Evolutionary conservation across 2,329 filamentous ascomycete genomes (phyloP).

Genomic region (Diaporthe sp.): DNA sequence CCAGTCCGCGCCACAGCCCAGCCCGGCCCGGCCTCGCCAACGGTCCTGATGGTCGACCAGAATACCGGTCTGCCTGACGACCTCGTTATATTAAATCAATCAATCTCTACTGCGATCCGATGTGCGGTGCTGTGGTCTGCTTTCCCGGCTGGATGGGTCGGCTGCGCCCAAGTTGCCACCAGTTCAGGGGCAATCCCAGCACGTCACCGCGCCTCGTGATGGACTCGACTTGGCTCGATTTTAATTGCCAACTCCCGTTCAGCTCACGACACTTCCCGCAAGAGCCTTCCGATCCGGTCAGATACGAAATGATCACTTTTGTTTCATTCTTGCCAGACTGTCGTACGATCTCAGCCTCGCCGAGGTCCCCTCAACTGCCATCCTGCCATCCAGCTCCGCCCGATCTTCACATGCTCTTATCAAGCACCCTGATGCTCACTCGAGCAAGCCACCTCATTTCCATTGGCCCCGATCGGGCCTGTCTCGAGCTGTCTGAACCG

Average conservation of each 20-base stretch:
- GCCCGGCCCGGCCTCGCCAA: conserved; percentile 6
- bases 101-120: not conserved
- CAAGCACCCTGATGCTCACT: not conserved
- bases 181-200: conserved; percentile 22
- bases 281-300: not conserved
- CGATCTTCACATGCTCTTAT: conserved; percentile 20
- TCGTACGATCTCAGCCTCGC: conserved; percentile 31
- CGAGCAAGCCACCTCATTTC: conserved; percentile 21
- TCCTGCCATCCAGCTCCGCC: not conserved
- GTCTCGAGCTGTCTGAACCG: conserved; percentile 1
- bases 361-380: not conserved
- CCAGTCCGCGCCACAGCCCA: conserved; percentile 9
- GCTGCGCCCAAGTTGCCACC: not conserved
- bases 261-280: not conserved
- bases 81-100: not conserved
- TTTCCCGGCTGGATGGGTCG: conserved; percentile 27
- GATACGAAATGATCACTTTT: not conserved
- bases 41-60: conserved; percentile 10
- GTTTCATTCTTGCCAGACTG: conserved; percentile 13
- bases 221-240: conserved; percentile 26
- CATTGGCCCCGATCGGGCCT: conserved; percentile 29
- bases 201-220: conserved; percentile 13
- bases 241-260: conserved; percentile 7
- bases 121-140: not conserved
- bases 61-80: not conserved